Base-by-base conservation (phyloP, 306 rosid species). In the Datisca glomerata region DNA sequence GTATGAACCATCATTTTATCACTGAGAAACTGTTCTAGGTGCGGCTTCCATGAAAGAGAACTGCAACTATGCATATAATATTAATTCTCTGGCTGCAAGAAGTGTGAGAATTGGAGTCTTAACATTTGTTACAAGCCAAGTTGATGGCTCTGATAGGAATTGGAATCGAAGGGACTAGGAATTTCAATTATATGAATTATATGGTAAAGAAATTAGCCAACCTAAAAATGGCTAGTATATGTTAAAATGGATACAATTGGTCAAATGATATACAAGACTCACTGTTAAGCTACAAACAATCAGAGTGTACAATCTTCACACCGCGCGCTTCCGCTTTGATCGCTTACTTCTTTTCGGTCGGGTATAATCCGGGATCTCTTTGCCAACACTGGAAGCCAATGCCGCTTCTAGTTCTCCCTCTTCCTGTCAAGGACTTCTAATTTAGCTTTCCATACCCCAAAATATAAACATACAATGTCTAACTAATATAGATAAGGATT, bases 291-390 rank as follows among this genome's bases (percentile, higher is more conserved):
- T 74, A 82, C 72, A 67, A 69, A 74, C 49, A 64, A 25, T 59
- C 35, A 45, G 31, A 47, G 67, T 55, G 28, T 56, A 59, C 13
- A 17, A 45, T 67, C 51, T 48, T 64, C 63, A 89, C 57, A 56
- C 86, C 42, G 89, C 74, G 43, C 86, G 89, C 73, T 77, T 89
- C 76, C 93, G 68, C 72, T 83, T 89, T 6, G 97, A 89, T 46
- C 95, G 95, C 67, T 91, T 91, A 72, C 92, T 91, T 80, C 85
- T 84, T 66, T 70, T 91, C 24, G 68, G 91, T 65, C 72, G 81
- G 41, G 76, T 69, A 62, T 18, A 64, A 55, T 55, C 59, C 28
- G 75, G 79, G 71, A 51, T 67, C 43, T 70, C 86, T 41, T 91
- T 56, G 33, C 51, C 54, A 28, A 37, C 61, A 27, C 62, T 61